Conservation (phyloP, 257 asterid species). For the Parsonsia alboflavescens region DNA sequence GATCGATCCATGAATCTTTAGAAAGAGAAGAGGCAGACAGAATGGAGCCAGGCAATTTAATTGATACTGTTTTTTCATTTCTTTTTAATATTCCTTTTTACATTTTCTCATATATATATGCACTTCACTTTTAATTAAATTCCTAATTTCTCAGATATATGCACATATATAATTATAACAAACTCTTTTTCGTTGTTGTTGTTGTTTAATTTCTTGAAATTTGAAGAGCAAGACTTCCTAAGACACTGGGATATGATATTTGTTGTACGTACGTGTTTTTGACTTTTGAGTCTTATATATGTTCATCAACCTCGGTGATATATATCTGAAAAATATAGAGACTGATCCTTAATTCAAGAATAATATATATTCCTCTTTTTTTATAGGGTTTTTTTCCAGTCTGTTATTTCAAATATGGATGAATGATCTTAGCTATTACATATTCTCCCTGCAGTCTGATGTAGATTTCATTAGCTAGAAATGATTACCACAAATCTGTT, state of each 20-base stretch:
- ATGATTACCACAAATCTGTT: no score
- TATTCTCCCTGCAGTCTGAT: neutral
- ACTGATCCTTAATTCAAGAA: neutral
- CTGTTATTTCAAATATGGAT: neutral
- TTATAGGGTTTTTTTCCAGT: neutral
- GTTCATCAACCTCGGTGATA: no score
- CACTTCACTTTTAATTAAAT: neutral
- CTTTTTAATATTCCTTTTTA: neutral
- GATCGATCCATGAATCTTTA: neutral
- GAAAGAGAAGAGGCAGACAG: conserved; percentile 60
- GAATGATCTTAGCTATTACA: neutral
- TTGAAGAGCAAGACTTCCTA: neutral
- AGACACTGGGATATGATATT: neutral
- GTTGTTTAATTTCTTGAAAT: neutral
- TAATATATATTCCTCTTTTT: neutral
- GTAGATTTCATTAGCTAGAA: neutral
- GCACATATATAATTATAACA: conserved; percentile 7
- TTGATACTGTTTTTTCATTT: conserved; percentile 5
- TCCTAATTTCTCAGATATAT: conserved; percentile 4
- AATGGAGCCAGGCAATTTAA: conserved; percentile 76
- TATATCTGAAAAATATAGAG: neutral
- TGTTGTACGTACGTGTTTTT: neutral
- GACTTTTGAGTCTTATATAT: no score
- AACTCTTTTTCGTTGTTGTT: neutral
- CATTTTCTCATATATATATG: neutral